Conservation (phyloP, 768 basidiomycete species). For the Leucocoprinus birnbaumii region DNA sequence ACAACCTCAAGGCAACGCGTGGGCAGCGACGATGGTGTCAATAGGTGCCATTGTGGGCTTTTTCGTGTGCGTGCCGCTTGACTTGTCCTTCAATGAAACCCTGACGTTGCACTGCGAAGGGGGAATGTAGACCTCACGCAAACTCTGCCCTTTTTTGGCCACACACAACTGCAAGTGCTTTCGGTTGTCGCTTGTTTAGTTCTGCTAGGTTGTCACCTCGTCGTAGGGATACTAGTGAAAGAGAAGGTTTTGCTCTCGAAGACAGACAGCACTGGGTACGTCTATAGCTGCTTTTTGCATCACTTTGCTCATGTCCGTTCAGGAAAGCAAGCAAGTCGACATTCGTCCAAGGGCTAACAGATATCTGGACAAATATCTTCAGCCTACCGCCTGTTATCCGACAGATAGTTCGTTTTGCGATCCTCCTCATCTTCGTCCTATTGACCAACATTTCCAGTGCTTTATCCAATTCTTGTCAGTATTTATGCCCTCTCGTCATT, state of each 20-base stretch:
- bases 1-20: conserved; percentile 88
- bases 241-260: conserved; percentile 67
- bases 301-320: not conserved
- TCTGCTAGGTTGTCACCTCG: conserved; percentile 61
- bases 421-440: not conserved
- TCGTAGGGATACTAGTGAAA: conserved; percentile 59
- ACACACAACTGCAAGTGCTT: conserved; percentile 77
- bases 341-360: conserved; percentile 44
- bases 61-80: conserved; percentile 62
- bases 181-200: conserved; percentile 70
- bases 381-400: conserved; percentile 73
- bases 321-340: conserved; percentile 27
- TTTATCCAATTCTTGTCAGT: conserved; percentile 79
- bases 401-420: conserved; percentile 64
- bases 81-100: not conserved
- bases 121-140: conserved; percentile 77
- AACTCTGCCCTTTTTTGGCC: conserved; percentile 72
- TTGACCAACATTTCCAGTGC: conserved; percentile 40
- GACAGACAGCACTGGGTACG: conserved; percentile 17
- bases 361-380: conserved; percentile 70
- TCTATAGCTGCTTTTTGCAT: not conserved
- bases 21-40: conserved; percentile 93
- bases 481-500: not conserved
- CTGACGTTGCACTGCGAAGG: conserved; percentile 32
- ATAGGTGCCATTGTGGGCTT: conserved; percentile 85